Evolutionary conservation across 225 moss, liverwort and hornwort species (phyloP), one percentile per base, ranked within the genome.

Genomic region (Antitrichia curtipendula): DNA sequence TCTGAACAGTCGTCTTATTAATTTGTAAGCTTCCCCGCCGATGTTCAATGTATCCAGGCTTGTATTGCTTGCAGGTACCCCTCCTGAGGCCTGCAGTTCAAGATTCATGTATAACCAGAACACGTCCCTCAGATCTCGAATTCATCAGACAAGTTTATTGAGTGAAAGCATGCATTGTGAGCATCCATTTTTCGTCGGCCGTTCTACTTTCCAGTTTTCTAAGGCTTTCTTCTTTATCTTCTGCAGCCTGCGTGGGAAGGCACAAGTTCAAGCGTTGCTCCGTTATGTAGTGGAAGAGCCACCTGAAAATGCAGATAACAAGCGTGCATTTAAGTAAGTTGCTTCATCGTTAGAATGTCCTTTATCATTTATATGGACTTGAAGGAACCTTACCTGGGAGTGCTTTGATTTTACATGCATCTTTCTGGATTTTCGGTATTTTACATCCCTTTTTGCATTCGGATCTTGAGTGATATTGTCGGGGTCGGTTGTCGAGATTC

Each of bases 271-370:
- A 83, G 93, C 94, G 63, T 91, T 99, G 95, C 93, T 99, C 73
- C 95, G 94, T 85, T 97, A 96, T 89, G 95, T 97, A 50, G 96
- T 99, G 86, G 99, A 99, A 88, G 99, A 99, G 86, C 99, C 99
- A 81, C 99, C 99, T 69, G 97, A 97, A 88, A 94, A 94, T 88
- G 94, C 97, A 41, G 97, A 99, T 84, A 97, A 92, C 92, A 97
- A 96, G 92, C 95, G 99, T 74, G 97, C 96, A 75, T 99, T 96
- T 86, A 99, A 99, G 99, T 99, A 92, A 94, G 97, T 87, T 59
- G 36, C 57, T 82, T 25, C 31, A 53, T 52, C 36, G 40, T n/a
- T 9, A 2, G 59, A 23, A 17, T 20, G 32, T n/a, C 28, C 47
- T 78, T 45, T 41, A 23, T 45, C 32, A 38, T 71, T 52, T 78